A percentile compares a stretch with the other conserved stretches of the same genome.
Conservation (phyloP, 306 rosid genomes). For the Crataegus laevigata region DNA sequence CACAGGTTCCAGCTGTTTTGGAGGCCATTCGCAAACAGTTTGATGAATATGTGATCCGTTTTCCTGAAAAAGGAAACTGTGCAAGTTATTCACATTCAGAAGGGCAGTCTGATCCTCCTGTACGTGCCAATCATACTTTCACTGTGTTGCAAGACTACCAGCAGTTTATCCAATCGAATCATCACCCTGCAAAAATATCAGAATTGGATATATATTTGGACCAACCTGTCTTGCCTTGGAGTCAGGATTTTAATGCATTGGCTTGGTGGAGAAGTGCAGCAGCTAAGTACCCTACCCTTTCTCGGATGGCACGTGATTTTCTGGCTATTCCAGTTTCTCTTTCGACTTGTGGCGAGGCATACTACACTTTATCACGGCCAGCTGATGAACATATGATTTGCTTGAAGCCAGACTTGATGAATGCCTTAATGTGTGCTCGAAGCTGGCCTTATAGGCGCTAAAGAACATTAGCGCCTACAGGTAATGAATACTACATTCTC, state of each 20-base stretch:
- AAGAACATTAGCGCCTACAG: neutral
- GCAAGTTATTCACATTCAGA: neutral
- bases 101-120: neutral
- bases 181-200: neutral
- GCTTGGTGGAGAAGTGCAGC: slow-evolving; percentile 11
- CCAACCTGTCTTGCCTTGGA: slow-evolving; percentile 11
- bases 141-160: neutral
- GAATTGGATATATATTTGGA: slow-evolving; percentile 8
- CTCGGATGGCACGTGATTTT: slow-evolving; percentile 8
- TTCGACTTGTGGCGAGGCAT: neutral
- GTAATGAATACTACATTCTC: neutral
- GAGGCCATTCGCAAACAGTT: neutral
- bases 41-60: slow-evolving; percentile 4
- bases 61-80: neutral
- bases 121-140: neutral
- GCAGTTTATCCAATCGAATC: neutral
- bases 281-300: slow-evolving; percentile 2
- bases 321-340: slow-evolving; percentile 10
- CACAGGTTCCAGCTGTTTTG: neutral
- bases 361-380: slow-evolving; percentile 6
- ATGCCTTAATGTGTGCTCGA: slow-evolving; percentile 2
- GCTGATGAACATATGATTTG: neutral
- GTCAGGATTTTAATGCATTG: neutral
- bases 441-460: neutral
- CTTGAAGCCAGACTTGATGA: neutral